Evolutionary conservation across 2,329 filamentous ascomycete species (phyloP), one percentile per base, ranked within the genome.

Genomic region (Microsporum canis): DNA sequence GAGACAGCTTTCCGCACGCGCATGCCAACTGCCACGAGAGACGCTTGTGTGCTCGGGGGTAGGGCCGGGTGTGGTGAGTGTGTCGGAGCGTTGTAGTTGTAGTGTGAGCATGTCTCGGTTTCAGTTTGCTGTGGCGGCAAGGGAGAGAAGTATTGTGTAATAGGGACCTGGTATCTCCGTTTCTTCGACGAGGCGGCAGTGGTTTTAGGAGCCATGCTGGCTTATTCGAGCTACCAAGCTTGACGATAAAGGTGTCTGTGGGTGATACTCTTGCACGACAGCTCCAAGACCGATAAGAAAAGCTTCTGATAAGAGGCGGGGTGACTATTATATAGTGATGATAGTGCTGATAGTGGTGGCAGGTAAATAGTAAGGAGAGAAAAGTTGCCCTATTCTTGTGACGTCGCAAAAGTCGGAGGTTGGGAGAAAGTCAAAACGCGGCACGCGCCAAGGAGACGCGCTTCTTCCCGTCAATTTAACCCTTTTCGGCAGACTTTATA

Each of bases 11-110:
- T 97, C 71, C 92, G 88, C 58, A 97, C 82, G 29, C 92, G 87
- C 91, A 96, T 96, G 68, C 92, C 92, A 65, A 97, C 92, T 68
- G 82, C 89, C 47, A 96, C 80, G n/a, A 97, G 85, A 64, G 88
- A 88, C 39, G 91, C 82, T 74, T 96, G 89, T 36, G 95, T 80
- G 5, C 79, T 79, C 29, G 80, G 74, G 1, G 89, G 85, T 12
- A 91, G 78, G 3, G 72, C 68, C 2, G 84, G 83, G 14, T 77
- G 74, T 7, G 66, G 72, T 60, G 71, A 75, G 66, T 67, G 67
- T 34, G 75, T 76, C 55, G 71, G 63, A 33, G 73, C 67, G 55
- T 75, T 69, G 66, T 76, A 76, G 66, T 76, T 75, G 65, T 69
- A 71, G 64, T 73, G 71, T 5, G 73, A 76, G 10, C 66, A 62